phyloP scores from a whole-genome alignment of 2,329 filamentous ascomycete genomes.

The Fusarium transvaalense region DNA sequence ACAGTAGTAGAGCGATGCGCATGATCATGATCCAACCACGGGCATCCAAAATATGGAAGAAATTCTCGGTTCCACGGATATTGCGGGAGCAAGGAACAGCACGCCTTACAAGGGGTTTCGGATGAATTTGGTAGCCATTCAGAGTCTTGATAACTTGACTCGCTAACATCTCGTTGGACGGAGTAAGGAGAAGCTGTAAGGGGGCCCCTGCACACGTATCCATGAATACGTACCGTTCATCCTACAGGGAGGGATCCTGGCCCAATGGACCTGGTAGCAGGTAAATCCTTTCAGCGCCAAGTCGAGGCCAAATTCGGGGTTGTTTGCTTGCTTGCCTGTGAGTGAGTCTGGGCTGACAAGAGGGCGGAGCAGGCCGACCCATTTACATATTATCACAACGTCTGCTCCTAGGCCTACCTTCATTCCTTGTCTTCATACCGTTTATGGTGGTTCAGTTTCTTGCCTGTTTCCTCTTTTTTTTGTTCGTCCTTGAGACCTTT shows the following conservation, averaged over 20 bases:
- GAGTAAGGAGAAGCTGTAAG: conserved; percentile 2
- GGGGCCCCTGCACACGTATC: not conserved
- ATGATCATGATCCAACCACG: conserved; percentile 14
- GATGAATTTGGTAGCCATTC: conserved; percentile 20
- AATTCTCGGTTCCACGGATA: conserved; percentile 18
- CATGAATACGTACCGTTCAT: conserved; percentile 1
- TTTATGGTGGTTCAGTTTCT: conserved; percentile 28
- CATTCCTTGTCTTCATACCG: conserved; percentile 37
- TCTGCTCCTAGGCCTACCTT: conserved; percentile 35
- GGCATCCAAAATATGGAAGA: conserved; percentile 26
- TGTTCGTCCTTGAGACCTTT: conserved; percentile 14
- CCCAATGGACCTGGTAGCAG: conserved; percentile 4
- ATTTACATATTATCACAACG: conserved; percentile 47
- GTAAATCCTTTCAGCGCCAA: conserved; percentile 22
- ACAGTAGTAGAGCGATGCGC: not conserved
- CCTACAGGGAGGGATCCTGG: conserved; percentile 4
- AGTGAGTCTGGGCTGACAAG: conserved; percentile 11
- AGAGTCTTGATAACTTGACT: conserved; percentile 9
- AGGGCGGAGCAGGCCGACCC: conserved; percentile 6
- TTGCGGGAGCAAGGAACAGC: conserved; percentile 20
- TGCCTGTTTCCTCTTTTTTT: conserved; percentile 20
- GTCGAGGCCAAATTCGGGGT: not conserved
- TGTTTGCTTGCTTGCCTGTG: conserved; percentile 10
- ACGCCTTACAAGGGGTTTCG: conserved; percentile 16
- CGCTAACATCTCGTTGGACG: conserved; percentile 3